Base-by-base conservation (phyloP, 495 filamentous ascomycete species). In the Daldinia vernicosa region DNA sequence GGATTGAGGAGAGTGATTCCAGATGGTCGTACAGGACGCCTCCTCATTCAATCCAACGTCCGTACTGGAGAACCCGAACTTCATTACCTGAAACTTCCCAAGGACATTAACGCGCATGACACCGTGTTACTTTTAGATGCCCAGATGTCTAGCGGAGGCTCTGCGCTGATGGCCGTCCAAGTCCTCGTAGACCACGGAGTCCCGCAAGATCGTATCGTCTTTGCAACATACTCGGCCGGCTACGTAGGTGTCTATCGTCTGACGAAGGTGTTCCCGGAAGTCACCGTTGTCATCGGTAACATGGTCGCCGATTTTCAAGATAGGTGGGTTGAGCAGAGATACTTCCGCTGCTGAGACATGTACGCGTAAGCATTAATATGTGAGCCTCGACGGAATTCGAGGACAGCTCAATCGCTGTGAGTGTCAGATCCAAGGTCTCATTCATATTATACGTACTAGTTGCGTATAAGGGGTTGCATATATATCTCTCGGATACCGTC, bases 111-210 rank as follows among this genome's bases (percentile, higher is more conserved):
- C 58, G 76, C 84, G 67, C 90, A 97, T 77, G 88, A 90, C 64
- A 88, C 89, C 55, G 93, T 99, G 14, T 84, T 99, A 56, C 82
- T 99, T 37, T 82, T 98, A 17, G 96, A 98, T 78, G 88, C 94
- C 19, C 95, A 99, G 76, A 97, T 99, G 90, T 91, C 91, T 15
- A 93, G 90, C 66, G 95, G 95, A 17, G 95, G 93, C 33, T 93
- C 95, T 40, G 96, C 94, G 6, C 82, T 99, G 53, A 99, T 99
- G 95, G 94, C 95, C 4, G 95, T 98, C 30, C 90, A 93, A 69
- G 93, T 99, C 37, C 80, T 99, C 63, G 88, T 96, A 47, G 95
- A 99, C 79, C 93, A 98, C 75, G 95, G 95, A 2, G 94, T 98
- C n/a, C 80, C 86, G 19, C 90, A 94, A 75, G 88, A 93, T 17